phyloP scores from a whole-genome alignment of 192 early-diverging fungal species.

The Backusella sp. region DNA sequence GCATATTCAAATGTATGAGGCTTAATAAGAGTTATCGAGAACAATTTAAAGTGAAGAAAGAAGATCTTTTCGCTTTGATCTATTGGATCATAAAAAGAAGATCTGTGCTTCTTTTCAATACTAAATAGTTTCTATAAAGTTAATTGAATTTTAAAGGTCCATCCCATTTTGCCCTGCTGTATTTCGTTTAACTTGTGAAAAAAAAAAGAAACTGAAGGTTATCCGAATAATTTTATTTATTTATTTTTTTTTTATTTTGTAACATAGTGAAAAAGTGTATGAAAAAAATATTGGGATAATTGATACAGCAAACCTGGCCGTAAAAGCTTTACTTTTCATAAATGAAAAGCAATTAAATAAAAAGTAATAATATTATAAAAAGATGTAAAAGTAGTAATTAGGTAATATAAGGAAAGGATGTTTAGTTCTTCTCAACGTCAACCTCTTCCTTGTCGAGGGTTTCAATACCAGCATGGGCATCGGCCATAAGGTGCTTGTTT shows the following conservation, averaged over 20 bases:
- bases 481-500: background rate
- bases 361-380: background rate
- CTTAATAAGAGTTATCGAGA: background rate
- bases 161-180: background rate
- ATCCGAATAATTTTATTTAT: background rate
- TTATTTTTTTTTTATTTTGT: background rate
- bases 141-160: background rate
- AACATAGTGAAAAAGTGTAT: background rate
- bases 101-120: background rate
- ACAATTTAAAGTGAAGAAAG: background rate
- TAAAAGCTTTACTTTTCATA: background rate
- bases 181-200: background rate
- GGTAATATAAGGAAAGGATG: background rate
- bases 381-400: background rate
- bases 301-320: background rate
- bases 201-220: background rate
- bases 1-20: background rate
- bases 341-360: background rate
- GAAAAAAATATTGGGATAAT: background rate
- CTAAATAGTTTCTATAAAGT: background rate
- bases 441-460: background rate
- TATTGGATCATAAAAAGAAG: background rate
- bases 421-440: constrained; percentile 6
- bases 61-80: background rate
- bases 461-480: background rate